Percentiles rank a stretch among this genome's conserved stretches.
Conservation (phyloP, 306 rosid genomes). For the Acacia crassicarpa region DNA sequence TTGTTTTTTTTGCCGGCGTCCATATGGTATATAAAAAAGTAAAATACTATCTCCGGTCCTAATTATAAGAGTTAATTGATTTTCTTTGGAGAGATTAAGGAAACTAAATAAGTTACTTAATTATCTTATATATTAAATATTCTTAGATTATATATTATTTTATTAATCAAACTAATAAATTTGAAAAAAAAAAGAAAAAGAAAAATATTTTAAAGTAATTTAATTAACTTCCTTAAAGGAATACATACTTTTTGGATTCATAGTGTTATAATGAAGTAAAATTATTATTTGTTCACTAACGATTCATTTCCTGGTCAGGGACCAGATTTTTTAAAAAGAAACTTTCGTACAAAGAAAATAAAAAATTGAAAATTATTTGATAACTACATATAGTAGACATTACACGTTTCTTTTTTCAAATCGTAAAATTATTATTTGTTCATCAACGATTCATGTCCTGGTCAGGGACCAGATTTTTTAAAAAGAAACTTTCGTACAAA, state of each 20-base stretch:
- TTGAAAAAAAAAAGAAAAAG: too few relatives aligned
- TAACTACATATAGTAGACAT: too few relatives aligned
- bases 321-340: background rate
- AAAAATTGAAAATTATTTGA: background rate
- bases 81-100: too few relatives aligned
- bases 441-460: background rate
- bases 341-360: background rate
- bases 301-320: background rate
- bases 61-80: too few relatives aligned
- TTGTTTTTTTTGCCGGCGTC: background rate
- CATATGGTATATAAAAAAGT: background rate
- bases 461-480: background rate
- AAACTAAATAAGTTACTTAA: too few relatives aligned
- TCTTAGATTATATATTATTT: too few relatives aligned
- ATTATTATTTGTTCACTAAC: background rate
- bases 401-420: too few relatives aligned
- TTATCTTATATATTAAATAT: too few relatives aligned
- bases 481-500: background rate
- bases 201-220: too few relatives aligned
- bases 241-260: background rate
- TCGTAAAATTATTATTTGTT: background rate
- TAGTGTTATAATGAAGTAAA: background rate
- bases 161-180: too few relatives aligned
- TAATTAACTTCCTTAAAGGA: too few relatives aligned
- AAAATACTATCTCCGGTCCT: too few relatives aligned